A percentile compares a stretch with the other conserved stretches of the same genome.
phyloP scores from a whole-genome alignment of 2,329 filamentous ascomycete species.

The Sclerotinia minor region DNA sequence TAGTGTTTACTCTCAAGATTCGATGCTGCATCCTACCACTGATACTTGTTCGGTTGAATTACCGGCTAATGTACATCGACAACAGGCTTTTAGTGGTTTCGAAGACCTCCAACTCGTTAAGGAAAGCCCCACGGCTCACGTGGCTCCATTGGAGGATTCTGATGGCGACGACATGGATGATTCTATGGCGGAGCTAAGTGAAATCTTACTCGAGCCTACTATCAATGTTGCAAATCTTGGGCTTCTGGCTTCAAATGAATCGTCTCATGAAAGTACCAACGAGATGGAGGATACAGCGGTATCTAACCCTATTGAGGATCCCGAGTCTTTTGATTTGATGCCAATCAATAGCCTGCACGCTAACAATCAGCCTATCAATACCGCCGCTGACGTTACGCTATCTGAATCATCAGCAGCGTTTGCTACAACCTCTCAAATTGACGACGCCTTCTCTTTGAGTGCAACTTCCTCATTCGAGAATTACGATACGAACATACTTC shows the following conservation, averaged over 20 bases:
- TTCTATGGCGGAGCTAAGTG: slow-evolving; percentile 14
- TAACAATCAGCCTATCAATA: neutral
- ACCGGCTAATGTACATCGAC: neutral
- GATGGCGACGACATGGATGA: slow-evolving; percentile 18
- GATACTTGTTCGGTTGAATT: neutral
- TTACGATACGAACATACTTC: slow-evolving; percentile 43
- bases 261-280: neutral
- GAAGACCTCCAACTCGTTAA: neutral
- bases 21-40: neutral
- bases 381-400: neutral
- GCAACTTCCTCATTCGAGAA: slow-evolving; percentile 29
- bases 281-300: slow-evolving; percentile 4
- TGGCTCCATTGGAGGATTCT: slow-evolving; percentile 3
- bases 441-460: slow-evolving; percentile 24
- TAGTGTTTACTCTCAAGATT: neutral
- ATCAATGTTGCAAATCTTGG: slow-evolving; percentile 7
- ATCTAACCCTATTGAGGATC: slow-evolving; percentile 23
- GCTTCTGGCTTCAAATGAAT: neutral
- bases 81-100: neutral
- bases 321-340: slow-evolving; percentile 29
- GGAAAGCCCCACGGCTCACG: neutral
- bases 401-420: slow-evolving; percentile 26
- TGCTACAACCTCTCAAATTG: slow-evolving; percentile 26
- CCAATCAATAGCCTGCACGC: slow-evolving; percentile 20
- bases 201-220: slow-evolving; percentile 18